Evolutionary conservation across 2,329 filamentous ascomycete species (phyloP), one percentile per base, ranked within the genome.

Genomic region (Diaporthe eres): DNA sequence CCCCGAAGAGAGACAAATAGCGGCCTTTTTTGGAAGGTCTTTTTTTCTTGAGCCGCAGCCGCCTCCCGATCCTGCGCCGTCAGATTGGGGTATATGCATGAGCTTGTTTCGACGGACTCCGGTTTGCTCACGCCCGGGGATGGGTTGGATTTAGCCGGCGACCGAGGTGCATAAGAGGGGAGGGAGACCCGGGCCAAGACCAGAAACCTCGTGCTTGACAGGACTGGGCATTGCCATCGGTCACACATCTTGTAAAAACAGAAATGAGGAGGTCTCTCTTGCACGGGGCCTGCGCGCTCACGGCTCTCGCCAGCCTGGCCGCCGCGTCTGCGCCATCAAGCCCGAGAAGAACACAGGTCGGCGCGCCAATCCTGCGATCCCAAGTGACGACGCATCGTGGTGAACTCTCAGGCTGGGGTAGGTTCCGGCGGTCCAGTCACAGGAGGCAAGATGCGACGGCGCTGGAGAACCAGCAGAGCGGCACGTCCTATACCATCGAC

Each of bases 401-500:
- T n/a, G 60, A 19, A 28, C 49, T 42, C 15, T 39, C 57, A 39
- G 31, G 25, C 42, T 47, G 63, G 72, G 39, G n/a, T 10, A 74
- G 39, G 39, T 13, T 53, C 6, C 37, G 49, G 6, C 25, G 34
- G 4, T 34, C 15, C 17, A n/a, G 5, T 53, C 37, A n/a, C 1
- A 75, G 57, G 42, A 57, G 74, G 13, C 74, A 75, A 58, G 70
- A 73, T n/a, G 13, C 68, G 15, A 49, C 61, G 10, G 10, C 15
- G 4, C 28, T 76, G 5, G 39, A 28, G 25, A 76, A 76, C 22
- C 71, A 76, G 53, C 28, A 76, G 39, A 49, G 39, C 5, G 74
- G 74, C 13, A 76, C 71, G 22, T 12, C 44, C 6, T 76, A 76
- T 28, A 76, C 74, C 51, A 61, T 76, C 42, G 84, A 88, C 39